Evolutionary conservation across 169 alveolate species (phyloP).

Genomic region (Theileria annulata): DNA sequence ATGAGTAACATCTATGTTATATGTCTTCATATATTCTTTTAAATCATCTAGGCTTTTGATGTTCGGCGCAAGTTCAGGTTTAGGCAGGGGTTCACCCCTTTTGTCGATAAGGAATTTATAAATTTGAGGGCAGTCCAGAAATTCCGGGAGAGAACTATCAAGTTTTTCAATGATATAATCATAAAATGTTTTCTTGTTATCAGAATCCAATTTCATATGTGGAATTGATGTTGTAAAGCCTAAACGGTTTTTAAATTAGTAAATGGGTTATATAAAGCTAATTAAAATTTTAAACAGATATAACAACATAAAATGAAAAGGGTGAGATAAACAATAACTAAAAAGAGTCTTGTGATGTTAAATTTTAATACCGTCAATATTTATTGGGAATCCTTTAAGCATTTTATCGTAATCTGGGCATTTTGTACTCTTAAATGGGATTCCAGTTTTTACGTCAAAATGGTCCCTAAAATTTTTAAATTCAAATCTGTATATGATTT

Average conservation of each 20-base stretch:
- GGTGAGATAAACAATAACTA: not conserved
- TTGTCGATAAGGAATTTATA: not conserved
- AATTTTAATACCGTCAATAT: not conserved
- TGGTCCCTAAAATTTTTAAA: not conserved
- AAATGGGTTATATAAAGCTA: not conserved
- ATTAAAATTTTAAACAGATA: not conserved
- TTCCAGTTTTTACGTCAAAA: conserved; percentile 13
- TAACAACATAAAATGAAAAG: not conserved
- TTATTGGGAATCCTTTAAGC: not conserved
- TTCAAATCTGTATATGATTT: not conserved
- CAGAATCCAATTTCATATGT: not conserved
- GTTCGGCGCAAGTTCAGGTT: not conserved
- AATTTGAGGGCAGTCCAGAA: not conserved
- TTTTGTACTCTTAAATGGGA: not conserved
- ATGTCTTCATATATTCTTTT: not conserved
- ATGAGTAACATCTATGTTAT: not conserved
- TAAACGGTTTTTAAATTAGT: not conserved
- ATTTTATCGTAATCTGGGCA: not conserved
- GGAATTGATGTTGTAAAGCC: conserved; percentile 4
- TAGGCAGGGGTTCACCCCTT: not conserved
- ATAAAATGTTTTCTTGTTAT: not conserved
- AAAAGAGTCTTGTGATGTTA: not conserved
- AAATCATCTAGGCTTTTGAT: not conserved
- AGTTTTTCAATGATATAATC: not conserved
- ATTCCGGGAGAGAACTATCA: not conserved